A percentile compares a stretch with the other conserved stretches of the same genome.
Evolutionary conservation across 371 early-diverging fungal species (phyloP).

Genomic region (Entomophthora muscae): DNA sequence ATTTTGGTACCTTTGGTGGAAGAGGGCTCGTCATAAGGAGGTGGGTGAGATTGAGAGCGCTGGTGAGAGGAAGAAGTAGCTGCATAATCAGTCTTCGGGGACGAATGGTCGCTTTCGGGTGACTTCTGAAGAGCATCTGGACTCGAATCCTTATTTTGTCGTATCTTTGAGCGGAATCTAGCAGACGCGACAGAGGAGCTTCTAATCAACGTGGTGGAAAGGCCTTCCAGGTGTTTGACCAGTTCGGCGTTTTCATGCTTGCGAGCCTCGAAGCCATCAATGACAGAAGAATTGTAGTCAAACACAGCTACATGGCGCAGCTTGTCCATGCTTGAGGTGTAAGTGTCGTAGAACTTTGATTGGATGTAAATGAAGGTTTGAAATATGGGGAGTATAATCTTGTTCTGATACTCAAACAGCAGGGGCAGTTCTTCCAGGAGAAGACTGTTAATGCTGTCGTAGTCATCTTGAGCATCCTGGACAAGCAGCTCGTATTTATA

Average conservation of each 20-base stretch:
- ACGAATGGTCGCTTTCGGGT: not conserved
- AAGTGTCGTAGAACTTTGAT: not conserved
- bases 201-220: not conserved
- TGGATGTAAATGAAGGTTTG: not conserved
- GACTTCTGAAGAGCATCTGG: not conserved
- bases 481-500: not conserved
- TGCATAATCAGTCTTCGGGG: not conserved
- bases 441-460: not conserved
- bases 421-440: slow-evolving; percentile 2
- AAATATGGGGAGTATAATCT: slow-evolving; percentile 3
- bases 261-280: not conserved
- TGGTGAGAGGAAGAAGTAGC: not conserved
- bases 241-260: not conserved
- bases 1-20: not conserved
- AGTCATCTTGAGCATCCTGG: slow-evolving; percentile 3
- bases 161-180: not conserved
- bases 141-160: not conserved
- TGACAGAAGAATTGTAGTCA: not conserved
- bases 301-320: not conserved
- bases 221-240: not conserved
- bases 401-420: not conserved
- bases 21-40: not conserved
- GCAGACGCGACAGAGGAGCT: not conserved
- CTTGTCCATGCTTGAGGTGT: not conserved
- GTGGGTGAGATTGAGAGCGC: slow-evolving; percentile 5